Evolutionary conservation across 768 basidiomycete genomes (phyloP).

Genomic region (Kwoniella shandongensis): DNA sequence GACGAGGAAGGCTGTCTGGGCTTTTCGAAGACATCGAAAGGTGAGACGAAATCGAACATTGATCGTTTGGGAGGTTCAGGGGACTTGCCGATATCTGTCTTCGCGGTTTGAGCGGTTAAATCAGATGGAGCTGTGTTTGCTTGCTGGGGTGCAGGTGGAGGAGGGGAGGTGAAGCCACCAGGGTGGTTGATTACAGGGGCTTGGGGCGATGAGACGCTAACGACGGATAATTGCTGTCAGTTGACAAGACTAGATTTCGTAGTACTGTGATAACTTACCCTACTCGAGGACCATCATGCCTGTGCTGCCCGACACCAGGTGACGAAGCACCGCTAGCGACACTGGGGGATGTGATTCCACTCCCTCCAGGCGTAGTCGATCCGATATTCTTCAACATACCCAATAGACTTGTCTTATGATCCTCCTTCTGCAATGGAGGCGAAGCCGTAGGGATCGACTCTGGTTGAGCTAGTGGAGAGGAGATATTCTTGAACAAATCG

Average conservation of each 20-base stretch:
- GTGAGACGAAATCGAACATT: conserved; percentile 46
- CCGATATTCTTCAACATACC: conserved; percentile 34
- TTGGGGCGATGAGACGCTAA: conserved; percentile 1
- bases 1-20: conserved; percentile 10
- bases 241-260: too few species aligned
- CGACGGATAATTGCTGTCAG: not conserved
- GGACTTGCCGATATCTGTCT: conserved; percentile 1
- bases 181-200: conserved; percentile 24
- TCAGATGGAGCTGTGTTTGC: conserved; percentile 8
- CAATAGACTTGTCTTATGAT: conserved; percentile 25
- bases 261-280: conserved; percentile 18
- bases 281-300: conserved; percentile 7
- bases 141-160: not conserved
- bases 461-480: conserved; percentile 19
- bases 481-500: conserved; percentile 36
- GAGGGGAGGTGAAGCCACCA: conserved; percentile 9
- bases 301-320: conserved; percentile 1
- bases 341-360: conserved; percentile 18
- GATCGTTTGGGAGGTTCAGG: conserved; percentile 25
- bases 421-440: conserved; percentile 8
- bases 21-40: conserved; percentile 45
- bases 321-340: not conserved
- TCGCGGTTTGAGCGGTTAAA: conserved; percentile 5
- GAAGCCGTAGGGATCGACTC: not conserved
- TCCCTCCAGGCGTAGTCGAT: not conserved